Evolutionary conservation across 2,329 filamentous ascomycete genomes (phyloP), one percentile per base, ranked within the genome.

Genomic region (Aspergillus proliferans): DNA sequence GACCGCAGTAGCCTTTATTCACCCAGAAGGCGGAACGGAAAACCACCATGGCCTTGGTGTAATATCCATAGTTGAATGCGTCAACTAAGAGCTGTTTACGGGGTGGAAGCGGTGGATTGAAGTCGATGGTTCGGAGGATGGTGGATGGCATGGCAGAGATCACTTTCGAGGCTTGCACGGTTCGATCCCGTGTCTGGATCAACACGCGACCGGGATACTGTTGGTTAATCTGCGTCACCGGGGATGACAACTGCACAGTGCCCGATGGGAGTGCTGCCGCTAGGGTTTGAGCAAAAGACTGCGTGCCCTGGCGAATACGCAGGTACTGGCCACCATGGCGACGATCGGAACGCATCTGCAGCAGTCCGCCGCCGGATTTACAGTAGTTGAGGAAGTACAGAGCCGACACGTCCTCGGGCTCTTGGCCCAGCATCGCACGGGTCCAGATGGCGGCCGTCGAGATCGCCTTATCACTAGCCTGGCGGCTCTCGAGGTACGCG

Each of bases 321-420:
- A 82, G 66, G 54, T 79, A 71, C 53, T 82, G 77, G 0, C 74
- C 80, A 4, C 80, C 80, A 39, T 71, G 56, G 48, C 77, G 75
- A 19, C 66, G 58, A 55, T 82, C 79, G 1, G 77, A 79, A 0
- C 76, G 68, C 71, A 82, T 78, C 41, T 72, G 66, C 49, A 77
- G 50, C 2, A 82, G 63, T 0, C 81, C 80, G 4, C 73, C 73
- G 2, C 76, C 76, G 9, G 70, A 72, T 54, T 74, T 76, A 68
- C 75, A 77, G 63, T 83, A 81, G 56, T 79, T 70, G 19, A 83
- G 66, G 55, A 83, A 80, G 57, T 67, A 82, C 1, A 78, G 58
- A 0, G 79, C 78, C 6, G 71, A 76, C 4, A 80, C 57, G 10
- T 81, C 76, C 1, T 47, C 50, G 0, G 78, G 71, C 30, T 80